Evolutionary conservation across 1,284 basidiomycete species (phyloP).

Genomic region (Malassezia sp.): DNA sequence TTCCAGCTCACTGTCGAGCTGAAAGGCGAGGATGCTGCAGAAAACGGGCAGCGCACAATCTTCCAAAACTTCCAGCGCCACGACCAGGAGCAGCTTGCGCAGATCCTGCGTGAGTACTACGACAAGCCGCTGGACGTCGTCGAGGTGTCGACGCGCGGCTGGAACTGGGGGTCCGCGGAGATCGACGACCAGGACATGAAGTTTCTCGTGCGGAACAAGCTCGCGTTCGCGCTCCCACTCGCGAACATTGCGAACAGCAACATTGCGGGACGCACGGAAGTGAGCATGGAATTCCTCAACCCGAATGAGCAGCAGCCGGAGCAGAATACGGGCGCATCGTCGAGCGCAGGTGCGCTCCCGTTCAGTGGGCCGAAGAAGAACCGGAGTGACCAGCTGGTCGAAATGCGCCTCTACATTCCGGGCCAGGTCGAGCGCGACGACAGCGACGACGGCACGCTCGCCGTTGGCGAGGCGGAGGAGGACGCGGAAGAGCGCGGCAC

Average conservation of each 20-base stretch:
- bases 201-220: conserved; percentile 82
- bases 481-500: conserved; percentile 17
- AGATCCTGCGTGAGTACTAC: conserved; percentile 56
- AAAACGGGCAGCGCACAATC: conserved; percentile 54
- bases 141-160: conserved; percentile 82
- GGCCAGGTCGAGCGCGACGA: conserved; percentile 55
- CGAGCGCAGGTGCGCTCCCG: conserved; percentile 12
- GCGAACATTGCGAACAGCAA: conserved; percentile 86
- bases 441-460: conserved; percentile 13
- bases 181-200: conserved; percentile 64
- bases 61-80: conserved; percentile 91
- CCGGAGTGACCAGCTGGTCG: conserved; percentile 62
- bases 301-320: conserved; percentile 44
- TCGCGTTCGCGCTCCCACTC: conserved; percentile 82
- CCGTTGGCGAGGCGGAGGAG: neutral
- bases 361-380: conserved; percentile 23
- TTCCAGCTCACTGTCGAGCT: conserved; percentile 77
- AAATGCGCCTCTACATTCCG: conserved; percentile 92
- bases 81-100: conserved; percentile 50
- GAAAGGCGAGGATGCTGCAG: conserved; percentile 56
- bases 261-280: conserved; percentile 91
- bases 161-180: conserved; percentile 81
- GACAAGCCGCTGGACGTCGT: conserved; percentile 69
- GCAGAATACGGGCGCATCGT: conserved; percentile 41
- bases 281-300: conserved; percentile 82